Conservation (phyloP, 345 rosid genomes). For the Gossypium longicalyx region DNA sequence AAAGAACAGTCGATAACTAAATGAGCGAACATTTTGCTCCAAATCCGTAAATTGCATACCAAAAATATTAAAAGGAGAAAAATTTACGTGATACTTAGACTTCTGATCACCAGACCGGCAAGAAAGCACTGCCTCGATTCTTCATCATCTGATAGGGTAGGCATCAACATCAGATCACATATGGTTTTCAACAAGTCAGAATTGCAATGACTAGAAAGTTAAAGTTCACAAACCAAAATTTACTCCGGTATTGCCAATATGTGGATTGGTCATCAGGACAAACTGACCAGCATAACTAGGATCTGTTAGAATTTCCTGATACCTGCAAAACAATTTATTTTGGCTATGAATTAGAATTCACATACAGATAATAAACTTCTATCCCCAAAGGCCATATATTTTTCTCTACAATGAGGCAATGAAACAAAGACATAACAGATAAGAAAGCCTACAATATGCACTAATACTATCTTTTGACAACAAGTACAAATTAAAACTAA, state of each 20-base stretch:
- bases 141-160: slow-evolving; percentile 65
- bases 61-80: background rate
- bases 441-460: background rate
- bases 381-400: background rate
- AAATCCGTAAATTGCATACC: background rate
- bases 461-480: background rate
- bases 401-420: background rate
- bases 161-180: slow-evolving; percentile 13
- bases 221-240: slow-evolving; percentile 57
- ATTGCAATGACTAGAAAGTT: background rate
- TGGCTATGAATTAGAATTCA: background rate
- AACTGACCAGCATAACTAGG: slow-evolving; percentile 98
- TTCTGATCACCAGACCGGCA: slow-evolving; percentile 85
- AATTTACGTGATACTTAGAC: slow-evolving; percentile 66
- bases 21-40: background rate
- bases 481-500: background rate
- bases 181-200: background rate
- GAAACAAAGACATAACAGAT: background rate
- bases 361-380: background rate
- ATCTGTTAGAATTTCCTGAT: slow-evolving; percentile 96
- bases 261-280: slow-evolving; percentile 97
- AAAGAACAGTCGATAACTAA: background rate
- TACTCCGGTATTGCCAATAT: slow-evolving; percentile 95
- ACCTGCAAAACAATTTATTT: slow-evolving; percentile 40
- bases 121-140: slow-evolving; percentile 84